phyloP scores from a whole-genome alignment of 116 monocot species.

The Zostera marina region DNA sequence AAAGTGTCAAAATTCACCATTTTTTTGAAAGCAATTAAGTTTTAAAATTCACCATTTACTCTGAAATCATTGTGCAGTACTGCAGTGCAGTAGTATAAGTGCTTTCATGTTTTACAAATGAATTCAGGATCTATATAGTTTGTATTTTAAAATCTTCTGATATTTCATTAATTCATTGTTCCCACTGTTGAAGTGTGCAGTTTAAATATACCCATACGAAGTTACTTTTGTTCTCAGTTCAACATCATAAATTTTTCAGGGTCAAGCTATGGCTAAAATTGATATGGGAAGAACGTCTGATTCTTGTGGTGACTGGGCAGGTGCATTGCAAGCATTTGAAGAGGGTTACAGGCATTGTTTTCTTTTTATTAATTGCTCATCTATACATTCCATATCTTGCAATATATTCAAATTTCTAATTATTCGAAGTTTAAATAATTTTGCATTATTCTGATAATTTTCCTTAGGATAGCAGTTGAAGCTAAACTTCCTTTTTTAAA shows the following conservation, averaged over 20 bases:
- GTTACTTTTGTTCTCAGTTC: not conserved
- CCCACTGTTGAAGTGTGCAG: not conserved
- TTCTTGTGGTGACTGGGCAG: slow-evolving; percentile 79
- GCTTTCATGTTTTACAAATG: no score
- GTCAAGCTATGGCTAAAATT: slow-evolving; percentile 87
- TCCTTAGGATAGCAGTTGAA: slow-evolving; percentile 65
- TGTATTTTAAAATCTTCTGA: not conserved
- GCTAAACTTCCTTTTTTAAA: slow-evolving; percentile 52
- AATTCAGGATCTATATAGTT: no score
- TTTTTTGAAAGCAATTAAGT: no score
- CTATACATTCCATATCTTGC: not conserved
- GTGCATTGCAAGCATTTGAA: slow-evolving; percentile 74
- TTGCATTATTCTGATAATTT: not conserved
- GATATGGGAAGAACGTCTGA: slow-evolving; percentile 79
- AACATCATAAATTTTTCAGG: slow-evolving; percentile 25
- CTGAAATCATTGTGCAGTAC: no score
- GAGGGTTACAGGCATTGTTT: slow-evolving; percentile 69
- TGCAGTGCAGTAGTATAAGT: no score
- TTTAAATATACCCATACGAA: not conserved
- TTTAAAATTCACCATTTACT: no score
- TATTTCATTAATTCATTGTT: not conserved
- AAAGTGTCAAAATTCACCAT: no score
- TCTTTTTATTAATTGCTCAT: not conserved
- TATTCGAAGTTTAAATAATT: not conserved
- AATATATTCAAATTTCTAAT: not conserved